Conservation (phyloP, 768 basidiomycete genomes). For the Rubroboletus pulcherrimus region DNA sequence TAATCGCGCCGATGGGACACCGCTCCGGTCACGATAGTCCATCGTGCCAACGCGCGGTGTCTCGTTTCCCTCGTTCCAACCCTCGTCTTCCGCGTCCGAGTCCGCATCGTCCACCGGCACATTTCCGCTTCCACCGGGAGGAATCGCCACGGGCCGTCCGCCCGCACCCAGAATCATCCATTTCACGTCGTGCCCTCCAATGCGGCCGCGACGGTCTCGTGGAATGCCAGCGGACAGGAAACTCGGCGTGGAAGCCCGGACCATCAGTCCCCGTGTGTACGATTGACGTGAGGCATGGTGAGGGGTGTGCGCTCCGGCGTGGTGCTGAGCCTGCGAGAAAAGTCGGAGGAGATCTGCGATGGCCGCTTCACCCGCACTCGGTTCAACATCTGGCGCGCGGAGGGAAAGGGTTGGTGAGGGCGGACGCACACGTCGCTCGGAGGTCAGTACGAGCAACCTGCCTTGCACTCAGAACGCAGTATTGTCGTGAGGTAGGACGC, state of each 20-base stretch:
- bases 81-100: constrained; percentile 31
- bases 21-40: constrained; percentile 16
- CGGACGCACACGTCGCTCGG: constrained; percentile 57
- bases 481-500: background rate
- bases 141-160: constrained; percentile 17
- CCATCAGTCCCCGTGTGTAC: constrained; percentile 24
- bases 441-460: constrained; percentile 73
- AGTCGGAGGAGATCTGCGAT: constrained; percentile 62
- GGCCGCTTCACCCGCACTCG: constrained; percentile 63
- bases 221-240: constrained; percentile 73
- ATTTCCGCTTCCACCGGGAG: constrained; percentile 5
- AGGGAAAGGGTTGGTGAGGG: constrained; percentile 59
- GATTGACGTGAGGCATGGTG: constrained; percentile 31
- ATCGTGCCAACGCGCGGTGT: constrained; percentile 54
- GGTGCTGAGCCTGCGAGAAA: constrained; percentile 51
- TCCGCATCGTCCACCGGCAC: constrained; percentile 25
- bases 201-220: constrained; percentile 74
- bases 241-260: constrained; percentile 43
- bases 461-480: constrained; percentile 1
- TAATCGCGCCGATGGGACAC: constrained; percentile 31
- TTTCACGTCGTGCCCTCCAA: constrained; percentile 42
- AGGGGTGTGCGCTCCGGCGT: constrained; percentile 23
- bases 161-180: constrained; percentile 29
- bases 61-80: constrained; percentile 51
- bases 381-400: constrained; percentile 46